Evolutionary conservation across 495 filamentous ascomycete genomes (phyloP).

Genomic region (Rhizodiscina lignyota): DNA sequence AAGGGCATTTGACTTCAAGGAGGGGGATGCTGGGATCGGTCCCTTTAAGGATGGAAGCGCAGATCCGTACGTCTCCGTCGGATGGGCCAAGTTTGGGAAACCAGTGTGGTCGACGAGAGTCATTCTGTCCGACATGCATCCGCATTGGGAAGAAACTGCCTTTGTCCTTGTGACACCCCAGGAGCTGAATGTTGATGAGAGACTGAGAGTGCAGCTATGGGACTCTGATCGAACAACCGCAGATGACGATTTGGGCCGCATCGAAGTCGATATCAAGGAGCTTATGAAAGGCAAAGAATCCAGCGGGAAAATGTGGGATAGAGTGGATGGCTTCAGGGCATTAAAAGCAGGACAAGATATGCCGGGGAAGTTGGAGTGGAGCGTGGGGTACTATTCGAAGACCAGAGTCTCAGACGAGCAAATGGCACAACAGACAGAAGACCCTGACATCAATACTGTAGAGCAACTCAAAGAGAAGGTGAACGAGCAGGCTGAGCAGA

Average conservation of each 20-base stretch:
- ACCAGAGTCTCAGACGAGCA: conserved; percentile 36
- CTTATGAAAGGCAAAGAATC: conserved; percentile 39
- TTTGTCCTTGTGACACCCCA: conserved; percentile 47
- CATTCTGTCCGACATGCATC: conserved; percentile 42
- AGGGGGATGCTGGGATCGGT: conserved; percentile 41
- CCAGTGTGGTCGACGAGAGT: conserved; percentile 47
- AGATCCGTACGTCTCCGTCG: conserved; percentile 52
- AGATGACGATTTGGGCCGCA: conserved; percentile 55
- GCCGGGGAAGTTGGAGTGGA: conserved; percentile 55
- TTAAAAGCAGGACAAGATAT: conserved; percentile 44
- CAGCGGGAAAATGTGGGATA: conserved; percentile 35
- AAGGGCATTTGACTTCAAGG: conserved; percentile 45
- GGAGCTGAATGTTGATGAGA: conserved; percentile 57
- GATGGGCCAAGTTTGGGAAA: conserved; percentile 63
- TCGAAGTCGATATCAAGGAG: conserved; percentile 46
- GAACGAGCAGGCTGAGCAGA: conserved; percentile 31
- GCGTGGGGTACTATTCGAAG: conserved; percentile 54
- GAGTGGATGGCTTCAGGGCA: conserved; percentile 41
- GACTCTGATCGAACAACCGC: conserved; percentile 52
- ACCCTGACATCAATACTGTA: conserved; percentile 29
- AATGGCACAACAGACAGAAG: conserved; percentile 35
- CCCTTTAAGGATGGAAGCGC: conserved; percentile 38
- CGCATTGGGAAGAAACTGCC: conserved; percentile 51
- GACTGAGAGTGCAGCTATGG: conserved; percentile 50
- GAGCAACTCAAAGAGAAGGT: conserved; percentile 37